Evolutionary conservation across 129 eudicot species (phyloP).

Genomic region (Helichrysum umbraculigerum): DNA sequence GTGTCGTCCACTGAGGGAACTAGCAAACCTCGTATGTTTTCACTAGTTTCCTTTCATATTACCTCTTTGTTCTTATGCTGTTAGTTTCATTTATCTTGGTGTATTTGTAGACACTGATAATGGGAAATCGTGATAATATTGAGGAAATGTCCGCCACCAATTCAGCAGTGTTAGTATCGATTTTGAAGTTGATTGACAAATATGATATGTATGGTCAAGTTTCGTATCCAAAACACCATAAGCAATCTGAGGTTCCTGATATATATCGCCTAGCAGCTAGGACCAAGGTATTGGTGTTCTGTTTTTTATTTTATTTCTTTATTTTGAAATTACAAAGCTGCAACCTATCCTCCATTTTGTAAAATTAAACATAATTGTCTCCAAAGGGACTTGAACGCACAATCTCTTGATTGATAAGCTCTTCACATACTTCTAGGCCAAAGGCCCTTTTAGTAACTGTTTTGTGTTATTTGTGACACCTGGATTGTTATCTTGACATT

Average conservation of each 20-base stretch:
- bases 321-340: neutral
- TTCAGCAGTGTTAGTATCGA: slow-evolving; percentile 69
- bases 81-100: neutral
- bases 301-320: neutral
- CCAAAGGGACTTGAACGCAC: no score
- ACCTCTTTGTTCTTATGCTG: slow-evolving; percentile 11
- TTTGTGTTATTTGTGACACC: neutral
- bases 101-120: slow-evolving; percentile 64
- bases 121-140: slow-evolving; percentile 82
- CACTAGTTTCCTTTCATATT: neutral
- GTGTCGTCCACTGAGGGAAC: slow-evolving; percentile 75
- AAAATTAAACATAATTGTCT: no score
- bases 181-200: slow-evolving; percentile 80
- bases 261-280: slow-evolving; percentile 90
- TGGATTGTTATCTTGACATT: neutral
- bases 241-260: slow-evolving; percentile 81
- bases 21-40: slow-evolving; percentile 80
- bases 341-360: neutral
- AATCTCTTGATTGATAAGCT: no score
- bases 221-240: slow-evolving; percentile 92
- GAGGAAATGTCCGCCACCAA: slow-evolving; percentile 82
- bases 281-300: slow-evolving; percentile 55
- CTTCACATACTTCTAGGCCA: no score
- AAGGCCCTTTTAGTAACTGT: neutral
- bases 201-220: slow-evolving; percentile 90